phyloP scores from a whole-genome alignment of 108 stramenopile genomes.

The Discostella stelligeroides region DNA sequence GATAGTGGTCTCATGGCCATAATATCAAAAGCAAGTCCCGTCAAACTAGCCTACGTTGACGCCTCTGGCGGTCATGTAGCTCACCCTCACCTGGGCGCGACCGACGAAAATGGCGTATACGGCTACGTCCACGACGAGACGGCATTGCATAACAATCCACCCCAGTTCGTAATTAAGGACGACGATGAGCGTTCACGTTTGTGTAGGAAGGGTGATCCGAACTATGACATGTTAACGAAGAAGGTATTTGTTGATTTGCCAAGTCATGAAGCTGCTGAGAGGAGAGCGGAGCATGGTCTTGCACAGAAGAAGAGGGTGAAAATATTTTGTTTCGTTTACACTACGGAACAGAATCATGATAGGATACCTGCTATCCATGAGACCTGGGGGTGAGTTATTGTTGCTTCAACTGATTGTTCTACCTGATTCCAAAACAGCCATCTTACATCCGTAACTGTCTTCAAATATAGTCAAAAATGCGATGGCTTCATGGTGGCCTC shows the following conservation, averaged over 20 bases:
- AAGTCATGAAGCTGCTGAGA: slow-evolving; percentile 59
- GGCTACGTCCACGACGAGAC: slow-evolving; percentile 89
- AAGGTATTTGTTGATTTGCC: slow-evolving; percentile 71
- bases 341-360: slow-evolving; percentile 71
- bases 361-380: slow-evolving; percentile 70
- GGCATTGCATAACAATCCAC: slow-evolving; percentile 69
- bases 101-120: slow-evolving; percentile 69
- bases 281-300: slow-evolving; percentile 43
- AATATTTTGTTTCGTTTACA: slow-evolving; percentile 88
- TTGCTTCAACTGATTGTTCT: neutral
- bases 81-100: slow-evolving; percentile 82
- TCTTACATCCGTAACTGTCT: neutral
- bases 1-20: slow-evolving; percentile 60
- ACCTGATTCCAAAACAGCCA: neutral
- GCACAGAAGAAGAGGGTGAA: slow-evolving; percentile 68
- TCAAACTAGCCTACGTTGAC: slow-evolving; percentile 70
- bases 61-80: slow-evolving; percentile 62
- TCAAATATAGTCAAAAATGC: slow-evolving; percentile 80
- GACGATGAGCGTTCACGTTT: slow-evolving; percentile 34
- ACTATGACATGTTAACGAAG: slow-evolving; percentile 74
- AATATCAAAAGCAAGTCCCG: slow-evolving; percentile 60
- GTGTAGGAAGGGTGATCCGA: slow-evolving; percentile 59
- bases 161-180: slow-evolving; percentile 54
- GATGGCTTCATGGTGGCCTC: slow-evolving; percentile 97
- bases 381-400: slow-evolving; percentile 71